Evolutionary conservation across 352 stramenopile species (phyloP).

Genomic region (Halophytophthora polymorphica): DNA sequence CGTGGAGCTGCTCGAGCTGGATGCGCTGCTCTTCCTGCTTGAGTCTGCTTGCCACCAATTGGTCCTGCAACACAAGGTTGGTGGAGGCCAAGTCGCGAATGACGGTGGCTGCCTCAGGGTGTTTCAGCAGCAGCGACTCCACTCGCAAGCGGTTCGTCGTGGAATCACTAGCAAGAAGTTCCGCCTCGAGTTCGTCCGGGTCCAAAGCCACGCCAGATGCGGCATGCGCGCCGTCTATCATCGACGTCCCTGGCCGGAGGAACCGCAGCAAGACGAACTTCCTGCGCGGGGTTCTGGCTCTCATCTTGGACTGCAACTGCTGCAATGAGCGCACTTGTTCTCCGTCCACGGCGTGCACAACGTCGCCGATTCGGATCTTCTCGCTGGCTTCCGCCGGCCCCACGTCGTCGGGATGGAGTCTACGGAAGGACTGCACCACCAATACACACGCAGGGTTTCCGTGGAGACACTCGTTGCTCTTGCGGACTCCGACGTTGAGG

Average conservation of each 20-base stretch:
- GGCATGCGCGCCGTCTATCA: no score
- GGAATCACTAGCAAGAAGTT: no score
- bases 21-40: conserved; percentile 60
- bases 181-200: no score
- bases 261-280: conserved; percentile 49
- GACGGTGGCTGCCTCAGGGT: conserved; percentile 28
- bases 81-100: conserved; percentile 38
- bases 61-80: conserved; percentile 46
- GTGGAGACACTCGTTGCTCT: not conserved
- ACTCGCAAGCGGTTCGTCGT: conserved; percentile 6
- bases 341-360: conserved; percentile 43
- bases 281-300: conserved; percentile 1
- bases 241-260: conserved; percentile 22
- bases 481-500: conserved; percentile 27
- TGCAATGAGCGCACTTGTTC: conserved; percentile 28
- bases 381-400: conserved; percentile 46
- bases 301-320: conserved; percentile 22
- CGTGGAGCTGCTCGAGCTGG: conserved; percentile 63
- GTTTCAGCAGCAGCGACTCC: conserved; percentile 10
- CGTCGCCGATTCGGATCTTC: conserved; percentile 42
- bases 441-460: not conserved
- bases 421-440: conserved; percentile 48
- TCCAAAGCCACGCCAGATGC: no score
- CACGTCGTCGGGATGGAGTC: conserved; percentile 28
- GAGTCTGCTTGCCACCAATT: conserved; percentile 43